phyloP scores from a whole-genome alignment of 2,329 filamentous ascomycete species.

The Pseudonectria buxi region DNA sequence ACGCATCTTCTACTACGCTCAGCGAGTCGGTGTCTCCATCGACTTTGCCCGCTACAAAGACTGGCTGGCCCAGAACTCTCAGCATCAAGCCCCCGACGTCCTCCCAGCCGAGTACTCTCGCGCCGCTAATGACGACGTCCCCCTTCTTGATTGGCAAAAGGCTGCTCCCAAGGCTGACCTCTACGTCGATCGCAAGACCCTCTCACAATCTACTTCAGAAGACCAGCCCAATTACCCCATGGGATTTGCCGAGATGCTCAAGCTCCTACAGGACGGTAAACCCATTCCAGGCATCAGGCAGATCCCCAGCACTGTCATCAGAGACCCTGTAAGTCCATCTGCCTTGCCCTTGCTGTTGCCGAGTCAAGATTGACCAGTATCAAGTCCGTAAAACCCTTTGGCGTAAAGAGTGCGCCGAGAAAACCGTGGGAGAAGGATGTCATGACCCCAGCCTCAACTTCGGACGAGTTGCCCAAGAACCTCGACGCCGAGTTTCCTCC shows the following conservation, averaged over 20 bases:
- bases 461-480: conserved; percentile 16
- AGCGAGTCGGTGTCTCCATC: conserved; percentile 44
- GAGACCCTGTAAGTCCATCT: conserved; percentile 53
- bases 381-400: conserved; percentile 42
- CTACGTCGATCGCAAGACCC: conserved; percentile 34
- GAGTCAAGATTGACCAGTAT: conserved; percentile 4
- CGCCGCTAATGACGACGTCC: conserved; percentile 1
- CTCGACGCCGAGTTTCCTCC: conserved; percentile 32
- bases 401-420: conserved; percentile 39
- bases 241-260: conserved; percentile 78
- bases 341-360: not conserved
- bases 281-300: conserved; percentile 82
- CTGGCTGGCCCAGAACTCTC: conserved; percentile 44
- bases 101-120: conserved; percentile 28
- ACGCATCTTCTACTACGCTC: conserved; percentile 60
- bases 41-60: conserved; percentile 62
- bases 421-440: conserved; percentile 74
- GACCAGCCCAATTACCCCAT: conserved; percentile 67
- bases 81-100: conserved; percentile 28
- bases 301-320: conserved; percentile 72
- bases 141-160: conserved; percentile 39
- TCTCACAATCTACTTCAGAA: conserved; percentile 12
- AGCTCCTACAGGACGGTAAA: conserved; percentile 74
- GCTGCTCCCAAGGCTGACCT: conserved; percentile 43
- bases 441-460: conserved; percentile 7